phyloP scores from a whole-genome alignment of 1,139 yeast genomes.

The Geotrichum fermentans region DNA sequence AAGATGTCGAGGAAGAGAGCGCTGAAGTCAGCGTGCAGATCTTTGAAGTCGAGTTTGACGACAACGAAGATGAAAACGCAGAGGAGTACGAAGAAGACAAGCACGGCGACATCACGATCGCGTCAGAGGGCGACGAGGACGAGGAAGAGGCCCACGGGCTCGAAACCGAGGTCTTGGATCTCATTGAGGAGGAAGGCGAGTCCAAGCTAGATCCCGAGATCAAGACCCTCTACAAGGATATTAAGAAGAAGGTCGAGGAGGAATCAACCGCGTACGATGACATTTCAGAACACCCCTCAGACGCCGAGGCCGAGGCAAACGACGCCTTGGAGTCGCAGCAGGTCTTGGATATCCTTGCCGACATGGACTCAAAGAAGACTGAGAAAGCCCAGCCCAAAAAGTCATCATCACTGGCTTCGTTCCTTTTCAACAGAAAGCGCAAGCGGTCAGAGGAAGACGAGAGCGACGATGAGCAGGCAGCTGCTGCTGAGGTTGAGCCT shows the following conservation, averaged over 20 bases:
- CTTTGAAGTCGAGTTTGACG: constrained; percentile 1
- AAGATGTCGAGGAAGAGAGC: background rate
- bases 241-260: background rate
- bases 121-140: background rate
- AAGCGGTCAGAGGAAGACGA: constrained; percentile 7
- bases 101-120: background rate
- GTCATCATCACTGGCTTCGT: background rate
- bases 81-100: constrained; percentile 4
- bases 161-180: constrained; percentile 1
- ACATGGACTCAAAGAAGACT: background rate
- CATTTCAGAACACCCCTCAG: background rate
- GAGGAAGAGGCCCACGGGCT: background rate
- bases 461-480: background rate
- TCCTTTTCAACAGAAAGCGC: constrained; percentile 5
- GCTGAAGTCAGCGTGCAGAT: background rate
- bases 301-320: background rate
- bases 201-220: background rate
- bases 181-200: background rate
- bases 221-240: background rate
- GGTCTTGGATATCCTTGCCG: background rate
- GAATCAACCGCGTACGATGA: background rate
- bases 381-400: background rate
- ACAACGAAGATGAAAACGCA: background rate
- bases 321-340: background rate
- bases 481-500: background rate